Conservation (phyloP, 2,329 filamentous ascomycete species). For the Fusarium chlamydosporum region DNA sequence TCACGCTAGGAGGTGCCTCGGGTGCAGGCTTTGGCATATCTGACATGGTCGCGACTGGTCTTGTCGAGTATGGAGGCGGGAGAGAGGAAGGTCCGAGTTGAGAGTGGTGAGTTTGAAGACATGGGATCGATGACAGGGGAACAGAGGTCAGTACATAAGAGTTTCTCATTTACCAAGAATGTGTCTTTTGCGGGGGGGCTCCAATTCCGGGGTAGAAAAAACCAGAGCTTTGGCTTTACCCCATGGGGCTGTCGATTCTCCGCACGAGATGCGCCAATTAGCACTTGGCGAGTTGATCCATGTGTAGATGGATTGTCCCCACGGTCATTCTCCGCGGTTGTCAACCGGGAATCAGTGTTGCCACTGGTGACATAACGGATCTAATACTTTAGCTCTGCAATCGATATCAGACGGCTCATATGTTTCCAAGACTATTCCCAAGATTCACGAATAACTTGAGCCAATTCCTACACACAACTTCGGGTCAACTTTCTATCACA, state of each 20-base stretch:
- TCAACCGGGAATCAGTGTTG: neutral
- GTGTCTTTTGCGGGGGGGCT: neutral
- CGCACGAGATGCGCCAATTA: neutral
- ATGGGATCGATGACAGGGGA: neutral
- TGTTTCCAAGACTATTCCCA: neutral
- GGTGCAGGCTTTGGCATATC: neutral
- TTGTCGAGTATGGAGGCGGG: neutral
- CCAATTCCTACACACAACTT: neutral
- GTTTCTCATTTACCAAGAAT: neutral
- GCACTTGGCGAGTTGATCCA: neutral
- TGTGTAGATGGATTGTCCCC: neutral
- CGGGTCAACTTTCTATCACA: neutral
- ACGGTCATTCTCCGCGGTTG: conserved; percentile 7
- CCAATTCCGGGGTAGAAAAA: neutral
- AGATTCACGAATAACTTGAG: too few relatives aligned
- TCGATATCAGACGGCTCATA: neutral
- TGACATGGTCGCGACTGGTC: neutral
- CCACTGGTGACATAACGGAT: neutral
- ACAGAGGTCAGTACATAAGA: conserved; percentile 6
- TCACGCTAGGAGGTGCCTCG: neutral
- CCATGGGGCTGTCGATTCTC: conserved; percentile 16
- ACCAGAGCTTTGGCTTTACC: neutral
- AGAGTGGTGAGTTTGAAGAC: neutral
- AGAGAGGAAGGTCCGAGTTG: neutral
- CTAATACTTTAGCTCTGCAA: neutral